A percentile compares a stretch with the other conserved stretches of the same genome.
phyloP scores from a whole-genome alignment of 2,329 filamentous ascomycete genomes.

The Plectosphaerella sp. region DNA sequence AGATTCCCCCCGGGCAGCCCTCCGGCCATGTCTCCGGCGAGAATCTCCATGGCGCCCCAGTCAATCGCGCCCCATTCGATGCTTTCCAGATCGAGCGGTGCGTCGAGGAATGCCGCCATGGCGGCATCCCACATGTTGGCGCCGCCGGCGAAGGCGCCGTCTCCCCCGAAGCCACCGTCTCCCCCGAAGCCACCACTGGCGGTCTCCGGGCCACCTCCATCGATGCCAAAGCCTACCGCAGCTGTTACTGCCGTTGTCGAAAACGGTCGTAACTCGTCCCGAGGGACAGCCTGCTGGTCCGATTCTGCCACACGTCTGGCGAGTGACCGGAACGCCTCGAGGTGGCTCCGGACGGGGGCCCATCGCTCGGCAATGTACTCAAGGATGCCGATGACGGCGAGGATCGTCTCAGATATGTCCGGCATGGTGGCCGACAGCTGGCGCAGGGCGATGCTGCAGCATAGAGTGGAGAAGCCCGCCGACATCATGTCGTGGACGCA shows the following conservation, averaged over 20 bases:
- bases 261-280: not conserved
- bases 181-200: not conserved
- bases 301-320: not conserved
- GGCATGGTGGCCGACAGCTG: not conserved
- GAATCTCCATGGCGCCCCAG: not conserved
- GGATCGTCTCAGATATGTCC: not conserved
- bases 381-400: not conserved
- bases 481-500: slow-evolving; percentile 3
- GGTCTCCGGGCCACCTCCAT: not conserved
- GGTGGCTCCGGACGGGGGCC: not conserved
- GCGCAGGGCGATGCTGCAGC: not conserved
- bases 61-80: not conserved
- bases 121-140: not conserved
- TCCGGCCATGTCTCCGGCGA: not conserved
- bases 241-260: not conserved
- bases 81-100: not conserved
- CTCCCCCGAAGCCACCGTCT: not conserved
- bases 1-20: too few species aligned
- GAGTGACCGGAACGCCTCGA: not conserved
- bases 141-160: not conserved
- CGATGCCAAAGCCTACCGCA: not conserved
- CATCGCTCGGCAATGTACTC: not conserved
- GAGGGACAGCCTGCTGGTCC: not conserved
- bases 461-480: not conserved
- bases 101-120: not conserved